Evolutionary conservation across 2,329 filamentous ascomycete species (phyloP).

Genomic region (Fusarium sarcochroum): DNA sequence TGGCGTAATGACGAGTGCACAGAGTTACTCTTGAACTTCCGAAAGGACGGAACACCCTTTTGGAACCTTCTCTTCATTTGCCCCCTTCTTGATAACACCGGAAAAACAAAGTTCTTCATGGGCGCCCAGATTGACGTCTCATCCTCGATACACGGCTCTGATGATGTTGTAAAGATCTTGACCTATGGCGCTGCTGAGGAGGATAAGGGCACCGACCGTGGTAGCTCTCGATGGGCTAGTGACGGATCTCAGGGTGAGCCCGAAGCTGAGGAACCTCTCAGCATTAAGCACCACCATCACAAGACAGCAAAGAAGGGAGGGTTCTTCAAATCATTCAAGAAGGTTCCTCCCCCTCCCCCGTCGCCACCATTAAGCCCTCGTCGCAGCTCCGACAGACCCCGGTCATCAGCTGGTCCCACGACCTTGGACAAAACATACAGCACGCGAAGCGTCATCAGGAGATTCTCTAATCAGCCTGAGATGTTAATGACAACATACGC

Average conservation of each 20-base stretch:
- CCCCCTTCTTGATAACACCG: constrained; percentile 64
- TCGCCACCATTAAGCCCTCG: constrained; percentile 47
- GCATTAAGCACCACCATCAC: constrained; percentile 33
- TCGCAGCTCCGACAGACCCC: constrained; percentile 46
- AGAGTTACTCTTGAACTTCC: constrained; percentile 66
- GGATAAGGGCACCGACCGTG: constrained; percentile 27
- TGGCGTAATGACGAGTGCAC: constrained; percentile 60
- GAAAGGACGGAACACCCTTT: constrained; percentile 65
- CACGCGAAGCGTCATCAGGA: constrained; percentile 45
- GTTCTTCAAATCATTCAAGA: constrained; percentile 56
- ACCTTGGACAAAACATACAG: constrained; percentile 46
- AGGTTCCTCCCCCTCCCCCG: constrained; percentile 38
- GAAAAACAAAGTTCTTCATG: constrained; percentile 66
- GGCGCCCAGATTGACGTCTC: constrained; percentile 72
- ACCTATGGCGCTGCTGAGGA: constrained; percentile 52
- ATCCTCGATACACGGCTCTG: constrained; percentile 63
- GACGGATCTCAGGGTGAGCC: constrained; percentile 35
- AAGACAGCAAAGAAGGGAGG: constrained; percentile 48
- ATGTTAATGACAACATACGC: constrained; percentile 49
- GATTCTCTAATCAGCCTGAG: constrained; percentile 38
- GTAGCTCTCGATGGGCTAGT: constrained; percentile 30
- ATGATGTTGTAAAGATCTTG: constrained; percentile 66
- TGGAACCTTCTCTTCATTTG: constrained; percentile 70
- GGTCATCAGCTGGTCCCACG: constrained; percentile 41
- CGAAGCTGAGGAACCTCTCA: constrained; percentile 50